Conservation (phyloP, 2,329 filamentous ascomycete genomes). For the Venturiaceae sp. region DNA sequence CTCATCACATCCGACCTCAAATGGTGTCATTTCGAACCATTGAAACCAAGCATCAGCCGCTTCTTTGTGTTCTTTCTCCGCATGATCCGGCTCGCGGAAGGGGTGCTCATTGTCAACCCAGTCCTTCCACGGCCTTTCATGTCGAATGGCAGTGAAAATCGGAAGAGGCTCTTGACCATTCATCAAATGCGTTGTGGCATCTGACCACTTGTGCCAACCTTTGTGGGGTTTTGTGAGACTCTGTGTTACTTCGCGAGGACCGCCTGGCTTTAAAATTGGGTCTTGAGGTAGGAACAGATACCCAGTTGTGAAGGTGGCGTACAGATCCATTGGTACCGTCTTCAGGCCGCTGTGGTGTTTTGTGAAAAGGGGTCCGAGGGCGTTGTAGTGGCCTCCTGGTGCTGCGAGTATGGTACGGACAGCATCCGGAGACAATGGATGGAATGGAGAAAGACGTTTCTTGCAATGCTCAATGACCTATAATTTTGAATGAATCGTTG, state of each 20-base stretch:
- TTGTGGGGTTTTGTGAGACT: slow-evolving; percentile 6
- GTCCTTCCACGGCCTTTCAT: slow-evolving; percentile 19
- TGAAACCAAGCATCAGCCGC: slow-evolving; percentile 26
- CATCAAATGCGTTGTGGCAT: slow-evolving; percentile 16
- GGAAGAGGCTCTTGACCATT: slow-evolving; percentile 16
- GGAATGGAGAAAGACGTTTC: slow-evolving; percentile 19
- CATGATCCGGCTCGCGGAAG: slow-evolving; percentile 16
- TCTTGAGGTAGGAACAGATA: slow-evolving; percentile 22
- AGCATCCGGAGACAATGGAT: slow-evolving; percentile 22
- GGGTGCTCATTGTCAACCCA: slow-evolving; percentile 18
- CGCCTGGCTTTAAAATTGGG: slow-evolving; percentile 13
- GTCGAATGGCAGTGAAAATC: slow-evolving; percentile 18
- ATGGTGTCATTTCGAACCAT: slow-evolving; percentile 25
- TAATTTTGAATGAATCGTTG: slow-evolving; percentile 21
- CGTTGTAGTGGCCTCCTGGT: slow-evolving; percentile 17
- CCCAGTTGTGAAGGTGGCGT: slow-evolving; percentile 20
- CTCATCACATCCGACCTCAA: slow-evolving; percentile 25
- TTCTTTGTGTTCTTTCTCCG: slow-evolving; percentile 17
- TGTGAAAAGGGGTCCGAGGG: slow-evolving; percentile 20
- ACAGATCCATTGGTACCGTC: slow-evolving; percentile 22
- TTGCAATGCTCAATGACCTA: slow-evolving; percentile 23
- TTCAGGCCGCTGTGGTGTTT: slow-evolving; percentile 19
- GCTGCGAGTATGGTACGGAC: slow-evolving; percentile 17
- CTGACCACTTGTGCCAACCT: slow-evolving; percentile 20
- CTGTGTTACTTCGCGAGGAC: slow-evolving; percentile 13